Percentiles rank a stretch among this genome's conserved stretches.
These are phyloP conservation scores for Cryoendolithus antarcticus DNA, from an alignment of 2,329 filamentous ascomycete species.

Conservation along the genomic window DNA sequence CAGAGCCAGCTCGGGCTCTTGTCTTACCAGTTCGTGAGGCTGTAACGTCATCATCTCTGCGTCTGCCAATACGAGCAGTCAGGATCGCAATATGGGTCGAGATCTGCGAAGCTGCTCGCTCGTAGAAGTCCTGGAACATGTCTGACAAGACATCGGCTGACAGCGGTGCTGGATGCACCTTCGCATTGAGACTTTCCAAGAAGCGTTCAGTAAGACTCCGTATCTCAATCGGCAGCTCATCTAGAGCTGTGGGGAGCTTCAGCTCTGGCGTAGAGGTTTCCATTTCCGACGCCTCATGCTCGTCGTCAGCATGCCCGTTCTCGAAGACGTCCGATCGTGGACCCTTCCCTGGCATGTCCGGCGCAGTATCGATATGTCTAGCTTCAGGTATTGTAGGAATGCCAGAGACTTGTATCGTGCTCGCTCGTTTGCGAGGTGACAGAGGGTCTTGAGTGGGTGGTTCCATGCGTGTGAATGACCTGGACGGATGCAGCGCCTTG, in stretches of 20 bases:
- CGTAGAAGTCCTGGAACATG: conserved; percentile 94
- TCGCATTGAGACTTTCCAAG: conserved; percentile 77
- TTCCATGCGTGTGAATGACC: conserved; percentile 38
- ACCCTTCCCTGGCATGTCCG: conserved; percentile 21
- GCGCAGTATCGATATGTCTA: conserved; percentile 24
- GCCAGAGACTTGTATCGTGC: conserved; percentile 32
- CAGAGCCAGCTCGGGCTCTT: conserved; percentile 26
- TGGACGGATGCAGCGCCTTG: conserved; percentile 28
- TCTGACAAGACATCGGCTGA: conserved; percentile 69
- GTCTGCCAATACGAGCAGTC: conserved; percentile 57
- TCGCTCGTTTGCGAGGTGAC: conserved; percentile 30
- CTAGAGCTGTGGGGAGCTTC: conserved; percentile 53
- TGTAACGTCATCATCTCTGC: conserved; percentile 13
- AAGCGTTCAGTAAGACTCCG: conserved; percentile 85
- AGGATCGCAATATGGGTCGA: conserved; percentile 75
- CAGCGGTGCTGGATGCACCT: conserved; percentile 72
- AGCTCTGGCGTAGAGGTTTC: conserved; percentile 18
- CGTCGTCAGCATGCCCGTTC: conserved; percentile 24
- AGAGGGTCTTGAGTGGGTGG: conserved; percentile 10
- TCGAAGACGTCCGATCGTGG: conserved; percentile 32
- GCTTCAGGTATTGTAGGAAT: conserved; percentile 33
- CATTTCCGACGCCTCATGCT: conserved; percentile 5
- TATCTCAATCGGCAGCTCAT: conserved; percentile 88
- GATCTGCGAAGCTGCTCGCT: conserved; percentile 66
- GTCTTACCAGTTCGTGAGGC: conserved; percentile 19